A percentile compares a stretch with the other conserved stretches of the same genome.
phyloP scores from a whole-genome alignment of 306 rosid species.

The Ammopiptanthus mongolicus region DNA sequence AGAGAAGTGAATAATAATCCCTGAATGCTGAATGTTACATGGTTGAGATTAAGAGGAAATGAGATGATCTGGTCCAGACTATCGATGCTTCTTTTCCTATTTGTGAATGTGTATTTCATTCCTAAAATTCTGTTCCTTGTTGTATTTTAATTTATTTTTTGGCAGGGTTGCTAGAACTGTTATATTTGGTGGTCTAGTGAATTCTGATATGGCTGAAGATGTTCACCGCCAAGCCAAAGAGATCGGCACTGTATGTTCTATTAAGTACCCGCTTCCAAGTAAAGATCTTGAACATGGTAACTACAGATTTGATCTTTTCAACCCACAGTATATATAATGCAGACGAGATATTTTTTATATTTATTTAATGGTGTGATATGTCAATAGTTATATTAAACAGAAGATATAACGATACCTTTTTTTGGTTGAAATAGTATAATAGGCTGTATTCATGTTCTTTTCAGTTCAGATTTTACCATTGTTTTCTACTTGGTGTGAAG shows the following conservation, averaged over 20 bases:
- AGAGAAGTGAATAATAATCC: background rate
- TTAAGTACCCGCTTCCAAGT: slow-evolving; percentile 73
- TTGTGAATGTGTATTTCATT: background rate
- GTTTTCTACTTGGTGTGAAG: background rate
- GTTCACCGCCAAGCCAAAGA: slow-evolving; percentile 66
- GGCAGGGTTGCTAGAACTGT: slow-evolving; percentile 94
- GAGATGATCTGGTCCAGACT: slow-evolving; percentile 3
- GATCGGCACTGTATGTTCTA: slow-evolving; percentile 63
- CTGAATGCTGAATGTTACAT: background rate
- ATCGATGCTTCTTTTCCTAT: background rate
- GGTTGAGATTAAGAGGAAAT: slow-evolving; percentile 4
- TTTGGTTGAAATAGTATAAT: background rate
- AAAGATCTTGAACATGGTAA: slow-evolving; percentile 79
- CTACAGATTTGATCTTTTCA: slow-evolving; percentile 17
- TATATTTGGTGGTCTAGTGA: slow-evolving; percentile 70
- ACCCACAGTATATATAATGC: background rate
- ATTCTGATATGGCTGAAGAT: slow-evolving; percentile 70
- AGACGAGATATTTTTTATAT: background rate
- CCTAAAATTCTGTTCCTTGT: slow-evolving; percentile 9
- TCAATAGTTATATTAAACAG: background rate
- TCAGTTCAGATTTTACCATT: background rate
- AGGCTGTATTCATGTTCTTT: background rate
- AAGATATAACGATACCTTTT: background rate
- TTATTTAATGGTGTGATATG: slow-evolving; percentile 5
- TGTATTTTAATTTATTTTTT: slow-evolving; percentile 11